These are phyloP conservation scores for Daldinia eschscholtzii DNA, from an alignment of 2,329 filamentous ascomycete species.

Conservation along the genomic window DNA sequence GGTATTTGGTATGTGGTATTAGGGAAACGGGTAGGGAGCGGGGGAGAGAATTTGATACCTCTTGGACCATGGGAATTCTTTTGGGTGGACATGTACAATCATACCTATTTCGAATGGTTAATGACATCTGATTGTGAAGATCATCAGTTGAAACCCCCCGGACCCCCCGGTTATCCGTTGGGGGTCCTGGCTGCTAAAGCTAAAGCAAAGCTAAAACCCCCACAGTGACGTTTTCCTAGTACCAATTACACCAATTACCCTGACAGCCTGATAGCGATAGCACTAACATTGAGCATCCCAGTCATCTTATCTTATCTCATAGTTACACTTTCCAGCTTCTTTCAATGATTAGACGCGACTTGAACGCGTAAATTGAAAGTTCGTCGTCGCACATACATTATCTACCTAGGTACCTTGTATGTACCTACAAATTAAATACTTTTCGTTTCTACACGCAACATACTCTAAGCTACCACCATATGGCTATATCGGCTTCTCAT, in stretches of 20 bases:
- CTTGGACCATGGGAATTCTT: neutral
- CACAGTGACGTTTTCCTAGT: conserved; percentile 9
- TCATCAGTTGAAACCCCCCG: neutral
- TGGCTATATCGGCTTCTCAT: neutral
- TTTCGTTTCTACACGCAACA: neutral
- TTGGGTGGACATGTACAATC: neutral
- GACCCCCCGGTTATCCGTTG: neutral
- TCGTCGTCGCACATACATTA: no score
- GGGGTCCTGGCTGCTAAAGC: neutral
- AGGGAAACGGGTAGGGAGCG: neutral
- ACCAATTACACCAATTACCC: neutral
- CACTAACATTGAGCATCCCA: neutral
- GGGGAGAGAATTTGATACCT: conserved; percentile 13
- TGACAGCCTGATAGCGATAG: neutral
- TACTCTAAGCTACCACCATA: neutral
- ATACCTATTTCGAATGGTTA: neutral
- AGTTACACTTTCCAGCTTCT: conserved; percentile 12
- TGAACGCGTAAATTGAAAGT: conserved; percentile 33
- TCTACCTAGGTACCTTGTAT: neutral
- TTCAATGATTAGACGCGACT: conserved; percentile 24
- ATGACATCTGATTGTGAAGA: conserved; percentile 1
- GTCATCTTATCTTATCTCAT: conserved; percentile 23
- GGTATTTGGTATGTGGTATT: no score
- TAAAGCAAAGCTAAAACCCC: conserved; percentile 4
- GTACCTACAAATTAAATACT: neutral